Evolutionary conservation across 31 red algal genomes (phyloP).

Genomic region (Pterothamnion heteromorphum): DNA sequence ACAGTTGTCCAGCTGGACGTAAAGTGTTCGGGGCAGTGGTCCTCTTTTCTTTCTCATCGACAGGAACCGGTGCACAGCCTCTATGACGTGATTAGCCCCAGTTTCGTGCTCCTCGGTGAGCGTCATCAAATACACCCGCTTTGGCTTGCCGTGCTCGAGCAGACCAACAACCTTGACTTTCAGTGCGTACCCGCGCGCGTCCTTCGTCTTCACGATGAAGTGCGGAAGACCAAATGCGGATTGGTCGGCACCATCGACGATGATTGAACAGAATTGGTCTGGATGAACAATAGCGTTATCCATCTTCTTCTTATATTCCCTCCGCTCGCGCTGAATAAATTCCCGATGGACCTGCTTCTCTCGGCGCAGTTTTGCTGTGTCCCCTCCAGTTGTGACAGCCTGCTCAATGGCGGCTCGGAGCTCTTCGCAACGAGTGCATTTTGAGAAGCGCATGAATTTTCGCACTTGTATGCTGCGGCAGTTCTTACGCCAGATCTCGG

Average conservation of each 20-base stretch:
- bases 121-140: neutral
- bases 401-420: neutral
- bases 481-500: no score
- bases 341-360: neutral
- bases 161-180: neutral
- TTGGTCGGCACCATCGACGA: neutral
- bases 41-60: neutral
- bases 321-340: neutral
- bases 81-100: no score
- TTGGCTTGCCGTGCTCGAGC: neutral
- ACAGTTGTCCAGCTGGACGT: neutral
- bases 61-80: neutral
- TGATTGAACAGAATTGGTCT: neutral
- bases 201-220: neutral
- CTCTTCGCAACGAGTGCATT: neutral
- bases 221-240: no score
- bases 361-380: neutral
- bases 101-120: neutral
- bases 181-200: neutral
- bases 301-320: neutral
- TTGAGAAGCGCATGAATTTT: neutral
- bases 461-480: neutral
- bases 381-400: neutral
- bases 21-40: neutral
- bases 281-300: neutral